Conservation (phyloP, 1,139 yeast genomes). For the Candida tropicalis region DNA sequence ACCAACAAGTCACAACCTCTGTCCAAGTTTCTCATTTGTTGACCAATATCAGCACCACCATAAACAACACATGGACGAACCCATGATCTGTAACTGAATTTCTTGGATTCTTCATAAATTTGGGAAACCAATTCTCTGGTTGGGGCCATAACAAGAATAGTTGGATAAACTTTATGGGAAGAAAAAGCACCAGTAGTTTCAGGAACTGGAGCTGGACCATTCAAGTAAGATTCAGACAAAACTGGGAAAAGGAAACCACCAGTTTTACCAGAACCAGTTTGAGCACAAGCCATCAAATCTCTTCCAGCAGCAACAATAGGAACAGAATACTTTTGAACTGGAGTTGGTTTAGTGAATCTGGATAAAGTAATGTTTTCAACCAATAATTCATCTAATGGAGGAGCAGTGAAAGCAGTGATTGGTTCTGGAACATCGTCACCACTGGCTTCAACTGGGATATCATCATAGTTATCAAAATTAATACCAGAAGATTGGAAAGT, state of each 20-base stretch:
- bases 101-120: conserved; percentile 93
- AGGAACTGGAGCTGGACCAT: conserved; percentile 79
- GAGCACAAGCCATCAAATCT: conserved; percentile 99
- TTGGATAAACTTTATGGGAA: conserved; percentile 84
- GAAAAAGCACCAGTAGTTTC: conserved; percentile 59
- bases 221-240: conserved; percentile 83
- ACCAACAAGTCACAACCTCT: conserved; percentile 95
- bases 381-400: conserved; percentile 87
- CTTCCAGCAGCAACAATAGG: conserved; percentile 96
- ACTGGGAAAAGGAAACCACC: conserved; percentile 99
- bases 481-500: conserved; percentile 92
- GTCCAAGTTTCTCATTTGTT: conserved; percentile 85
- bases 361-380: conserved; percentile 87
- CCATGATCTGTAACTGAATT: conserved; percentile 98
- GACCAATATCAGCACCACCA: conserved; percentile 95
- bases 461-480: conserved; percentile 97
- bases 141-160: conserved; percentile 95
- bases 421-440: conserved; percentile 97
- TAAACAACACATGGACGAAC: conserved; percentile 95
- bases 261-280: conserved; percentile 99
- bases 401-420: conserved; percentile 81
- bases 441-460: conserved; percentile 96
- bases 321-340: conserved; percentile 97
- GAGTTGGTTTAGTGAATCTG: conserved; percentile 94
- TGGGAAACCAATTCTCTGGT: conserved; percentile 98